Percentiles rank a stretch among this genome's conserved stretches.
These are phyloP conservation scores for Aureobasidium sp. DNA, from an alignment of 2,329 filamentous ascomycete genomes.

Conservation along the genomic window DNA sequence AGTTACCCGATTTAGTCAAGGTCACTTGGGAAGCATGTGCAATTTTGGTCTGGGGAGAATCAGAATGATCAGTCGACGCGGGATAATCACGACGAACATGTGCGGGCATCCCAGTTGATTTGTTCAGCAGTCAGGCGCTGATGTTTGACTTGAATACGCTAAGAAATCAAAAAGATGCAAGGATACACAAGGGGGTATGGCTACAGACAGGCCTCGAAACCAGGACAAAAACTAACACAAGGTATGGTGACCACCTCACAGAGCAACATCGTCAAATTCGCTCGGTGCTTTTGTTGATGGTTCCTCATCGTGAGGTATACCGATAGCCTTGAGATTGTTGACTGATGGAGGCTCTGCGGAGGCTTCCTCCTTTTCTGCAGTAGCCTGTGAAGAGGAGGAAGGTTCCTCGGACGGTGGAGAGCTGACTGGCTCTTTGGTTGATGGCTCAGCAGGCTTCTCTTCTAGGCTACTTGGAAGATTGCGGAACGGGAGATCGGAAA, in stretches of 20 bases:
- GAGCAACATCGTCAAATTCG: slow-evolving; percentile 25
- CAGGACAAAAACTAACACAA: neutral
- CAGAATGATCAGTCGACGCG: no score
- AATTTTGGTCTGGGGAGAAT: neutral
- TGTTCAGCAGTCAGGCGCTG: neutral
- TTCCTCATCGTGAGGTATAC: slow-evolving; percentile 13
- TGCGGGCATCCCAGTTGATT: neutral
- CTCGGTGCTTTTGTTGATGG: slow-evolving; percentile 14
- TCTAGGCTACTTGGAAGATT: slow-evolving; percentile 26
- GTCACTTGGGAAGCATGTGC: neutral
- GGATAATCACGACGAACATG: neutral
- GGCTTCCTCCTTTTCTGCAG: slow-evolving; percentile 21
- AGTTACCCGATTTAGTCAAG: neutral
- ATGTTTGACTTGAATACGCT: neutral
- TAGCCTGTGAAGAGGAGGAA: slow-evolving; percentile 13
- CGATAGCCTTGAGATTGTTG: slow-evolving; percentile 16
- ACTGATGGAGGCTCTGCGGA: slow-evolving; percentile 2
- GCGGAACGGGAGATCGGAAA: slow-evolving; percentile 13
- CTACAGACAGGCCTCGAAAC: neutral
- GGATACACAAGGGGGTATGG: slow-evolving; percentile 4
- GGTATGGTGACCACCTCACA: neutral
- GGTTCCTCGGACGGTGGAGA: neutral
- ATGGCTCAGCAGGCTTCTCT: neutral
- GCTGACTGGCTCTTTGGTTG: neutral
- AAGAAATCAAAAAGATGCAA: neutral